Base-by-base conservation (phyloP, 768 basidiomycete species). In the Daedalea quercina region DNA sequence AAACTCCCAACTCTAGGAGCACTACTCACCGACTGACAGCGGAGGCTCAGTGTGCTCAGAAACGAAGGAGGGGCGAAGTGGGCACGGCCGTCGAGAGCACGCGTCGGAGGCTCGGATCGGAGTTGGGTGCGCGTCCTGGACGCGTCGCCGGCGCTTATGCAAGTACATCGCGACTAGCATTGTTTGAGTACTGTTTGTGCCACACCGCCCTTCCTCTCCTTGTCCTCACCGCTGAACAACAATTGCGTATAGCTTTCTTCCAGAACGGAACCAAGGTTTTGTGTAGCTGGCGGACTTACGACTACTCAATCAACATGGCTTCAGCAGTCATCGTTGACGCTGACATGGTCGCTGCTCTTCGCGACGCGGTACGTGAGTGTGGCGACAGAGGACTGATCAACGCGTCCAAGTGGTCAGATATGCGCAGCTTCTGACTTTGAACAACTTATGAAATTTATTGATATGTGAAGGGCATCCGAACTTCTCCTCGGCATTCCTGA, bases 381-480 rank as follows among this genome's bases (percentile, higher is more conserved):
- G 74, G 84, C 17, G 84, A 87, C 24, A 73, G 89, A 65, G 86
- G 89, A 2, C 69, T 93, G 37, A 66, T 73, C 15, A 74, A 78
- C 25, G 86, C 89, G 50, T 77, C 87, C 31, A 91, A 90, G 74
- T 92, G 90, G 90, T 90, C 63, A 52, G 74, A 57, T 23, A 52
- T 33, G 11, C 17, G 1, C 24, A 44, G 6, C 4, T n/a, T 19
- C 12, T 34, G 12, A 26, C 4, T 31, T 23, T 31, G 28, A 41
- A 13, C 13, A 23, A 13, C 13, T n/a, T n/a, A n/a, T n/a, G n/a
- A n/a, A 33, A 8, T 31, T 31, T 13, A 48, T 11, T 47, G 11
- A 15, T 9, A 28, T n/a, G 46, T 42, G 28, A 55, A 92, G 90
- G 90, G 80, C 86, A 23, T 82, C 88, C 23, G 90, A 92, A 62